Evolutionary conservation across 2,329 filamentous ascomycete species (phyloP).

Genomic region (Colletotrichum musicola): DNA sequence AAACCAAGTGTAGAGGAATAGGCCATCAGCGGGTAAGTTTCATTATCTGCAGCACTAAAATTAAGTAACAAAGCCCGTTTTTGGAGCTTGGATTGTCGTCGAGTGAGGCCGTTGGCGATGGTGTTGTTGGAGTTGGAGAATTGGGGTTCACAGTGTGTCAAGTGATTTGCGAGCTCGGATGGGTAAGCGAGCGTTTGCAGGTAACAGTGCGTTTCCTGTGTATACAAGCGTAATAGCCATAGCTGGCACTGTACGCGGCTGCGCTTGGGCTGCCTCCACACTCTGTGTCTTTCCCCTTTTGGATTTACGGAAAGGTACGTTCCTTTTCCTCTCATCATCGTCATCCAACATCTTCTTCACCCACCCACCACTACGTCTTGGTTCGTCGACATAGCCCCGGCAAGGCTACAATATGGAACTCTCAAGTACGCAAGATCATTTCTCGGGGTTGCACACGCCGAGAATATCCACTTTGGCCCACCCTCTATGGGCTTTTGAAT

Average conservation of each 20-base stretch:
- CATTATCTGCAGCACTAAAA: conserved; percentile 8
- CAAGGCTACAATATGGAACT: conserved; percentile 9
- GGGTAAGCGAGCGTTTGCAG: neutral
- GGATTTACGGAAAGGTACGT: conserved; percentile 7
- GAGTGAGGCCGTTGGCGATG: conserved; percentile 4
- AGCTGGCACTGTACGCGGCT: conserved; percentile 20
- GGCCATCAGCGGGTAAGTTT: neutral
- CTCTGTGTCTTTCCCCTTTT: neutral
- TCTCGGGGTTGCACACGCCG: too few species aligned
- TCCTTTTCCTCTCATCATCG: neutral
- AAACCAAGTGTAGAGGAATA: neutral
- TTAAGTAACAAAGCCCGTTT: neutral
- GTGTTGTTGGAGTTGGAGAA: neutral
- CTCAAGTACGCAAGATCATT: too few species aligned
- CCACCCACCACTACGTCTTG: conserved; percentile 5
- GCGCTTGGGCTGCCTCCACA: conserved; percentile 35
- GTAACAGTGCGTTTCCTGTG: neutral
- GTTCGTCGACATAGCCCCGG: conserved; percentile 10
- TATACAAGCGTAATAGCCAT: neutral
- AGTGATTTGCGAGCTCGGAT: conserved; percentile 1
- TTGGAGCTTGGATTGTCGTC: neutral
- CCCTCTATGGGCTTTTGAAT: too few species aligned
- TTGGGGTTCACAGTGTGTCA: neutral
- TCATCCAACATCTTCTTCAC: neutral
- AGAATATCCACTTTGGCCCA: too few species aligned